Evolutionary conservation across 345 rosid species (phyloP), one percentile per base, ranked within the genome.

Genomic region (Murraya paniculata): DNA sequence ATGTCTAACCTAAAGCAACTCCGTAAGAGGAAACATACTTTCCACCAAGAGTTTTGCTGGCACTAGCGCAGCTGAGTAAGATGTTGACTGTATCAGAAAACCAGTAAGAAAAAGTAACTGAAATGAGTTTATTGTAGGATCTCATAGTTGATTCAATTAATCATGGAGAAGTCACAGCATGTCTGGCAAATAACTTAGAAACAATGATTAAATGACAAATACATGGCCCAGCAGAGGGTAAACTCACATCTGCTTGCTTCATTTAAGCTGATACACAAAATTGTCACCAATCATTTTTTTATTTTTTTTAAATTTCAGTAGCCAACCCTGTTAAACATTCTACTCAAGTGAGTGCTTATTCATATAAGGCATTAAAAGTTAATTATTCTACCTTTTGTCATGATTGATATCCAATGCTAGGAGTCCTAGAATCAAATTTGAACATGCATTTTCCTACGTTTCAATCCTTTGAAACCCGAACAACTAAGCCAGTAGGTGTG

Each of bases 401-500:
- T n/a, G 71, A 67, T 73, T 62, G 39, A 59, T n/a, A 65, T 62
- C 75, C 67, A 71, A 72, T 3, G n/a, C 50, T 38, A 58, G 56
- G 45, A 59, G 56, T 27, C 68, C 22, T 39, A 33, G 60, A 77
- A 66, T 70, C 78, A 67, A 65, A 56, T 64, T 58, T 50, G 53
- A 62, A 69, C 48, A 24, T 59, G 64, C 39, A 66, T 80, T 61
- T 35, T 78, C 79, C 27, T 30, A 66, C 18, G 56, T 27, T 77
- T 87, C 76, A 92, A 82, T 90, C 93, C 81, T 84, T 93, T 33
- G 88, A 83, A 84, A 92, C 82, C 79, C 83, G 91, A 64, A 94
- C 88, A 30, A 86, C 89, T 79, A 92, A 79, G 28, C 94, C 97
- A 72, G 82, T 82, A 36, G 93, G 87, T 36, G 97, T 87, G 10